Evolutionary conservation across 768 basidiomycete genomes (phyloP).

Genomic region (Podaxis sp.): DNA sequence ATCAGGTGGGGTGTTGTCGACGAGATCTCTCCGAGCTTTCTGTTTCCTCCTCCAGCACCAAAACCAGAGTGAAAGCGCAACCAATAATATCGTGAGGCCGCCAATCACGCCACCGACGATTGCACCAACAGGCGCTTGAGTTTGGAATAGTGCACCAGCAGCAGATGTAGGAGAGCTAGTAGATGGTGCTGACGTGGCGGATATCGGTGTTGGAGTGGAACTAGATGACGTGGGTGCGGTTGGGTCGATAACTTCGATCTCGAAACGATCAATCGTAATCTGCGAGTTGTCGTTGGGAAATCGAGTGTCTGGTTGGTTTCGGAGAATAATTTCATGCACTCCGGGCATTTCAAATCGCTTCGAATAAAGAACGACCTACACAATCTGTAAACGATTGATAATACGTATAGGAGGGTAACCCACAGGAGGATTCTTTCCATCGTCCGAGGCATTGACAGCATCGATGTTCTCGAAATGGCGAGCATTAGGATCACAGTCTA

Average conservation of each 20-base stretch:
- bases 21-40: not conserved
- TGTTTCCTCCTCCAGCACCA: conserved; percentile 9
- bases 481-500: conserved; percentile 27
- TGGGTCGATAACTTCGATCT: not conserved
- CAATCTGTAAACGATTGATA: not conserved
- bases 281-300: conserved; percentile 23
- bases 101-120: conserved; percentile 40
- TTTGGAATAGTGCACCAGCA: not conserved
- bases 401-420: not conserved
- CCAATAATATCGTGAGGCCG: conserved; percentile 25
- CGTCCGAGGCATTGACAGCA: conserved; percentile 22
- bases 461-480: conserved; percentile 21
- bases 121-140: conserved; percentile 18
- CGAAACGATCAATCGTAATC: conserved; percentile 20
- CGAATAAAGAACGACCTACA: conserved; percentile 21
- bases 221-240: not conserved
- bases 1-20: not conserved
- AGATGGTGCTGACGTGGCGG: not conserved
- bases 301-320: conserved; percentile 20
- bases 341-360: conserved; percentile 17
- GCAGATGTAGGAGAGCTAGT: conserved; percentile 11
- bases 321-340: conserved; percentile 24
- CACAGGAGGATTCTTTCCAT: conserved; percentile 27
- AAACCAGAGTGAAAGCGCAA: conserved; percentile 19
- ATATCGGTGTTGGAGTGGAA: conserved; percentile 1